These are phyloP conservation scores for Phlegmacium glaucopus DNA, from an alignment of 768 basidiomycete genomes.

Conservation along the genomic window DNA sequence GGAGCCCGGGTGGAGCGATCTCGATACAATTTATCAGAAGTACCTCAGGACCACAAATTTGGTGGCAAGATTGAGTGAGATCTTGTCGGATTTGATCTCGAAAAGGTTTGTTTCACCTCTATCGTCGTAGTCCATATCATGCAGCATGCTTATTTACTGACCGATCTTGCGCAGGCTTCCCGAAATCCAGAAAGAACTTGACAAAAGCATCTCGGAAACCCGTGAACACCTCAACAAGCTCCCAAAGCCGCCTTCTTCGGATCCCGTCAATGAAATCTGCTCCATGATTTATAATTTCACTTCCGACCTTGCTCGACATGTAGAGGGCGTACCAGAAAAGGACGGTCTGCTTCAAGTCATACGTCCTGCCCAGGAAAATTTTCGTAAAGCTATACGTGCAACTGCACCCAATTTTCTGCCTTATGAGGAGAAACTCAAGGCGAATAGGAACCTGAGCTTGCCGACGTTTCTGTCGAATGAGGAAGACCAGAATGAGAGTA, in stretches of 20 bases:
- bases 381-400: slow-evolving; percentile 41
- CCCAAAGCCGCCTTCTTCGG: slow-evolving; percentile 51
- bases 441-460: slow-evolving; percentile 7
- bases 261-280: slow-evolving; percentile 57
- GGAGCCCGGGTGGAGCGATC: slow-evolving; percentile 48
- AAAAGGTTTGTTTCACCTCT: slow-evolving; percentile 41
- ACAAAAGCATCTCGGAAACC: slow-evolving; percentile 38
- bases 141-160: slow-evolving; percentile 6
- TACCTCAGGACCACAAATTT: slow-evolving; percentile 57
- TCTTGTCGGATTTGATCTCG: slow-evolving; percentile 61
- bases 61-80: slow-evolving; percentile 51
- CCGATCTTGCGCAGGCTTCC: slow-evolving; percentile 50
- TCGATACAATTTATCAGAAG: slow-evolving; percentile 46
- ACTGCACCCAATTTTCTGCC: slow-evolving; percentile 63
- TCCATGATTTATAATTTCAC: slow-evolving; percentile 44
- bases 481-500: slow-evolving; percentile 7
- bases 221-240: slow-evolving; percentile 26
- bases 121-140: background rate
- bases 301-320: slow-evolving; percentile 36
- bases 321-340: slow-evolving; percentile 52
- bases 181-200: slow-evolving; percentile 55
- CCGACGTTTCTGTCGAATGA: slow-evolving; percentile 19
- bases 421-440: slow-evolving; percentile 24
- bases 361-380: slow-evolving; percentile 42
- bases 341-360: slow-evolving; percentile 57